These are phyloP conservation scores for Pezicula carpinea DNA, from an alignment of 2,329 filamentous ascomycete genomes.

Conservation along the genomic window DNA sequence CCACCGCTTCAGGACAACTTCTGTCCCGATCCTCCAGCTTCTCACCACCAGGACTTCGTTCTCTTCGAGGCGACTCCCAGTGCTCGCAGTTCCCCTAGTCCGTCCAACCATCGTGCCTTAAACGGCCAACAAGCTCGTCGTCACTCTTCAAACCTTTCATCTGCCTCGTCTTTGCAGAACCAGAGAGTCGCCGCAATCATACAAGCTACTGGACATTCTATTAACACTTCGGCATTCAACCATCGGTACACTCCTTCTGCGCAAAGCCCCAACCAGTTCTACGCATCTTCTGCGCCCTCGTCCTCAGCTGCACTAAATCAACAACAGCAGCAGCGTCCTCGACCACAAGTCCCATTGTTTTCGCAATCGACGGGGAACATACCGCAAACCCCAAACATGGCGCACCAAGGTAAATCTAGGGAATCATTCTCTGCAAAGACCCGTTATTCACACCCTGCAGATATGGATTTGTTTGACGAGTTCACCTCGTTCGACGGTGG, in stretches of 20 bases:
- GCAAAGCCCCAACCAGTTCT: conserved; percentile 52
- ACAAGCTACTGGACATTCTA: conserved; percentile 51
- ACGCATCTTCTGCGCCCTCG: conserved; percentile 62
- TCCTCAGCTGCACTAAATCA: conserved; percentile 54
- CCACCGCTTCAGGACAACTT: conserved; percentile 38
- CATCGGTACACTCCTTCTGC: conserved; percentile 52
- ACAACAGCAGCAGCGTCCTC: conserved; percentile 43
- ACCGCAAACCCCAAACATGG: conserved; percentile 44
- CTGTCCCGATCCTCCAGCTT: conserved; percentile 11
- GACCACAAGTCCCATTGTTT: conserved; percentile 71
- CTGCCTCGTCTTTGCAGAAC: conserved; percentile 46
- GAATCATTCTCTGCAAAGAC: conserved; percentile 10
- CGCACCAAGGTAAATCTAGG: conserved; percentile 47
- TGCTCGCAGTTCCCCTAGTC: conserved; percentile 29
- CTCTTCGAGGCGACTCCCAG: conserved; percentile 38
- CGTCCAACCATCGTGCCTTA: conserved; percentile 30
- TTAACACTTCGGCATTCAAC: conserved; percentile 48
- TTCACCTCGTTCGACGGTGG: conserved; percentile 48
- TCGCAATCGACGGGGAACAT: conserved; percentile 52
- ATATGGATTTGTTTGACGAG: conserved; percentile 52
- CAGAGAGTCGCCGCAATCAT: conserved; percentile 56
- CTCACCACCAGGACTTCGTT: conserved; percentile 63
- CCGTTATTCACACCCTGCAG: conserved; percentile 35
- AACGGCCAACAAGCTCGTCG: conserved; percentile 41
- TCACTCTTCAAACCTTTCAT: conserved; percentile 48